A percentile compares a stretch with the other conserved stretches of the same genome.
Evolutionary conservation across 257 asterid genomes (phyloP).

Genomic region (Nicotiana tomentosiformis): DNA sequence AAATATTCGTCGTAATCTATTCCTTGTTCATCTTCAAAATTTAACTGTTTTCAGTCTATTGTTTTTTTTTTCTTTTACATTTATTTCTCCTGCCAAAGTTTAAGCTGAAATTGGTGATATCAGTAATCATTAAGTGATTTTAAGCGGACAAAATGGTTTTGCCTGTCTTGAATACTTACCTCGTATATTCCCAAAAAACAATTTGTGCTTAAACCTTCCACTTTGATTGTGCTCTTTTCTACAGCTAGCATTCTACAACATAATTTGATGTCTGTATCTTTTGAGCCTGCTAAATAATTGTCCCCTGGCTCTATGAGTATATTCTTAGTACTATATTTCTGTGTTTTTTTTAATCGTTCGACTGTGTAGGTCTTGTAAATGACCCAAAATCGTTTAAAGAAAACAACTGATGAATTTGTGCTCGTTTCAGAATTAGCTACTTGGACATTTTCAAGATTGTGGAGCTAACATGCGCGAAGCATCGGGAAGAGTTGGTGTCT

Average conservation of each 20-base stretch:
- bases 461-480: conserved; percentile 84
- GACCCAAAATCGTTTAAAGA: background rate
- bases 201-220: background rate
- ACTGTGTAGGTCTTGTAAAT: background rate
- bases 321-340: background rate
- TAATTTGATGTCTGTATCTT: background rate
- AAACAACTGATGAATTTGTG: background rate
- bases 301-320: too few species aligned
- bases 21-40: background rate
- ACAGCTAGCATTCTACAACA: background rate
- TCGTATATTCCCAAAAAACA: background rate
- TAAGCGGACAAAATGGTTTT: background rate
- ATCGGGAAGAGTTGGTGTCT: conserved; percentile 51
- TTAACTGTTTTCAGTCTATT: background rate
- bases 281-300: background rate
- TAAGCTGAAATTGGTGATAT: background rate
- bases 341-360: background rate
- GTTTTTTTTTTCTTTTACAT: too few species aligned
- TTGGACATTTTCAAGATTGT: conserved; percentile 89
- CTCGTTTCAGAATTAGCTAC: conserved; percentile 65
- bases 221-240: background rate
- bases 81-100: background rate
- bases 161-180: background rate
- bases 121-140: background rate
- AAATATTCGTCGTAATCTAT: background rate